These are phyloP conservation scores for Xerophyta viscosa DNA, from an alignment of 106 monocot species.

Conservation along the genomic window DNA sequence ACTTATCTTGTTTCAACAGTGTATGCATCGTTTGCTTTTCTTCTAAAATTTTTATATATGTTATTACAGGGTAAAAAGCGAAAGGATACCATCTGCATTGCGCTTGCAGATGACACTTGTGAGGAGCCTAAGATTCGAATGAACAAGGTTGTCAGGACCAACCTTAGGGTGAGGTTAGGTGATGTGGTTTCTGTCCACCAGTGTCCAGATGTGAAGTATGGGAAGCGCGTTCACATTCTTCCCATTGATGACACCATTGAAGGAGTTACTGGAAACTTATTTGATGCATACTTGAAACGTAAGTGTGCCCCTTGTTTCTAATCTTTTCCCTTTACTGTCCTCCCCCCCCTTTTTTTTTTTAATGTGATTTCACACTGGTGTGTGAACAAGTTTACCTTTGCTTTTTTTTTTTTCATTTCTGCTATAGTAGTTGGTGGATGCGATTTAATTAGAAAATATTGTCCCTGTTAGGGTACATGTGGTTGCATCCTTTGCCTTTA, in stretches of 20 bases:
- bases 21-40: no score
- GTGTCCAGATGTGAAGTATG: conserved; percentile 25
- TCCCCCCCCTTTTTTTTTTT: no score
- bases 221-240: conserved; percentile 18
- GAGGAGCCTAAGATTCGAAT: conserved; percentile 22
- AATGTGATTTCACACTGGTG: no score
- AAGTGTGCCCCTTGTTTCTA: conserved; percentile 1
- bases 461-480: no score
- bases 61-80: conserved; percentile 24
- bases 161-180: conserved; percentile 24
- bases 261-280: conserved; percentile 28
- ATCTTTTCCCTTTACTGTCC: no score
- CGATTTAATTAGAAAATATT: background rate
- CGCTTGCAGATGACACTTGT: conserved; percentile 19
- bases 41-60: no score
- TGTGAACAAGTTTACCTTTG: no score
- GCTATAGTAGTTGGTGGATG: background rate
- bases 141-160: conserved; percentile 29
- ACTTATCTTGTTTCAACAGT: no score
- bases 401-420: background rate
- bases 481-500: no score
- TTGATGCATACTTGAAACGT: conserved; percentile 30
- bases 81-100: conserved; percentile 26
- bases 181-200: conserved; percentile 26
- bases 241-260: conserved; percentile 32